Evolutionary conservation across 2,329 filamentous ascomycete species (phyloP).

Genomic region (Aspergillus quadricinctus): DNA sequence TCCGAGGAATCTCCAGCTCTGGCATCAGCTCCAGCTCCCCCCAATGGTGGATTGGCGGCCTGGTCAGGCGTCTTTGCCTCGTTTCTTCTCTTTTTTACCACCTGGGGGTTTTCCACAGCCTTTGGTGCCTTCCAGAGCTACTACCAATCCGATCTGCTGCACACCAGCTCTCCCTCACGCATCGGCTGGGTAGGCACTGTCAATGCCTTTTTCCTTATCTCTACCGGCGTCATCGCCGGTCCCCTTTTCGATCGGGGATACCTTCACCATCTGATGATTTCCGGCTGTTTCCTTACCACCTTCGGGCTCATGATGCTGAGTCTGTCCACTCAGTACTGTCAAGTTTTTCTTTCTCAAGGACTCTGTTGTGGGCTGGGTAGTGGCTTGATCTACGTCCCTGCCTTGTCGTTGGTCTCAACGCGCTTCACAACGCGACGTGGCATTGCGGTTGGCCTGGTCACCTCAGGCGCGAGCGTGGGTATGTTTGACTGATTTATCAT

Average conservation of each 20-base stretch:
- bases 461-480: constrained; percentile 39
- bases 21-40: not conserved
- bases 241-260: constrained; percentile 44
- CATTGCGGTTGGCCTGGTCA: constrained; percentile 52
- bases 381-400: constrained; percentile 56
- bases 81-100: constrained; percentile 19
- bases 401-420: constrained; percentile 55
- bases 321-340: constrained; percentile 40
- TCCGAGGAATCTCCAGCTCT: not conserved
- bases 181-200: constrained; percentile 45
- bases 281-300: constrained; percentile 37
- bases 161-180: constrained; percentile 24
- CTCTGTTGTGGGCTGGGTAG: constrained; percentile 47
- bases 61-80: constrained; percentile 17
- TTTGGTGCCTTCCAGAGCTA: constrained; percentile 24
- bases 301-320: constrained; percentile 45
- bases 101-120: constrained; percentile 16
- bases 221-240: constrained; percentile 41
- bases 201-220: constrained; percentile 42
- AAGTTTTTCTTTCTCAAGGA: constrained; percentile 44
- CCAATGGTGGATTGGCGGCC: constrained; percentile 17
- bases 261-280: constrained; percentile 32
- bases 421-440: constrained; percentile 53
- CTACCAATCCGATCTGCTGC: constrained; percentile 18
- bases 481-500: not conserved